These are phyloP conservation scores for Solanum sejunctum DNA, from an alignment of 257 asterid genomes.

Conservation along the genomic window DNA sequence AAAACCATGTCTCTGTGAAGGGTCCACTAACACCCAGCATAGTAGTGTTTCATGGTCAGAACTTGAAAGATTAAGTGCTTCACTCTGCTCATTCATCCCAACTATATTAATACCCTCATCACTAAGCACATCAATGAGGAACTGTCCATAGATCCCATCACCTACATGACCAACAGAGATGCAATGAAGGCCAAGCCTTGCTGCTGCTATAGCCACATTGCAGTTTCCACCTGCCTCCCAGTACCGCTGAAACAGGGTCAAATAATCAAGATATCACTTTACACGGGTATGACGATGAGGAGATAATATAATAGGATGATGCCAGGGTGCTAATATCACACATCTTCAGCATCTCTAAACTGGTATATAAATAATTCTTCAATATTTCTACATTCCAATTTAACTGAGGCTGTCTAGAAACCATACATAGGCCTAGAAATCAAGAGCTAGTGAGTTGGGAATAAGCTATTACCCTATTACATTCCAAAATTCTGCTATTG, in stretches of 20 bases:
- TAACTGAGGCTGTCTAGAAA: neutral
- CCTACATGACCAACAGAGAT: slow-evolving; percentile 74
- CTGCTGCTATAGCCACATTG: slow-evolving; percentile 95
- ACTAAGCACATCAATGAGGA: slow-evolving; percentile 67
- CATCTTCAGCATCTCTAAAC: neutral
- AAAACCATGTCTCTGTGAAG: slow-evolving; percentile 82
- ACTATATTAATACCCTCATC: slow-evolving; percentile 61
- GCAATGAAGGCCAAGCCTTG: slow-evolving; percentile 80
- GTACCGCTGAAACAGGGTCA: slow-evolving; percentile 34
- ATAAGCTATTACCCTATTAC: neutral
- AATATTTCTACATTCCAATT: neutral
- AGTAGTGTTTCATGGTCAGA: slow-evolving; percentile 54
- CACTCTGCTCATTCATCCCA: slow-evolving; percentile 47
- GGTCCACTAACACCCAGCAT: slow-evolving; percentile 96
- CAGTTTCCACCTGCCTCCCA: slow-evolving; percentile 99
- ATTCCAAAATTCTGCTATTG: neutral
- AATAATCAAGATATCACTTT: slow-evolving; percentile 4
- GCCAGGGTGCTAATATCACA: neutral
- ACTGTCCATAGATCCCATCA: slow-evolving; percentile 67
- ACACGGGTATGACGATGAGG: neutral
- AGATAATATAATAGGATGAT: neutral
- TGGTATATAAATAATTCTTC: neutral
- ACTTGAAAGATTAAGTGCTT: slow-evolving; percentile 17
- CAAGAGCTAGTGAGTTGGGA: neutral
- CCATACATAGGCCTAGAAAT: neutral